Base-by-base conservation (phyloP, 139 green algal genomes). In the Gonium pectorale region DNA sequence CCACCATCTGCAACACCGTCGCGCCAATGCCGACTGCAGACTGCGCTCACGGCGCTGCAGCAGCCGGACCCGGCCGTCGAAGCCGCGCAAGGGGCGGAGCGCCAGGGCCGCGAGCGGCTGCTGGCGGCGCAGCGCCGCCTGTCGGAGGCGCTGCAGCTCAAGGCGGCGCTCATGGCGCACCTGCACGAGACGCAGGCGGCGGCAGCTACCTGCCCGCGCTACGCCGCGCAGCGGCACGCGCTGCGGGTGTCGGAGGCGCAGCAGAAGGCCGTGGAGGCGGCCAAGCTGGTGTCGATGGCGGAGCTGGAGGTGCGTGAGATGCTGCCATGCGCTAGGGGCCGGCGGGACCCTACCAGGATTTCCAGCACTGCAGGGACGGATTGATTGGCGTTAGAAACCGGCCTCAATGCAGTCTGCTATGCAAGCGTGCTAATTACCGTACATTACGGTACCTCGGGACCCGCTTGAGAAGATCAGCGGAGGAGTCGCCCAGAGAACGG, bases 61-160 rank as follows among this genome's bases (percentile, higher is more conserved):
- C 43, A 1, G 26, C 68, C 68, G 68, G 43, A 77, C n/a, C 68
- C 68, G 17, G 8, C 11, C 41, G 40, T 77, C 24, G 68, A 27
- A 2, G 27, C 29, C 27, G 41, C 68, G 27, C 68, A 77, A 7
- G 77, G 31, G 43, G 77, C 60, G 44, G 77, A 83, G 41, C 77
- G 77, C 11, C 43, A n/a, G 43, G 77, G 43, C 2, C 77, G 77
- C 21, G 77, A 49, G 77, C 77, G 59, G 43, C 41, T 83, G 40
- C 44, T 83, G 60, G 22, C 62, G 43, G 60, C 77, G 8, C 77
- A 83, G 77, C 77, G 77, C 31, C 77, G 77, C n/a, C 77, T 83
- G 19, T 73, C 77, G 60, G 77, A 83, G 62, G 77, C 77, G 31
- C 77, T 83, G 43, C 37, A 59, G 26, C 41, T 83, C 77, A 83